Evolutionary conservation across 192 early-diverging fungal species (phyloP).

Genomic region (Linnemannia schmuckeri): DNA sequence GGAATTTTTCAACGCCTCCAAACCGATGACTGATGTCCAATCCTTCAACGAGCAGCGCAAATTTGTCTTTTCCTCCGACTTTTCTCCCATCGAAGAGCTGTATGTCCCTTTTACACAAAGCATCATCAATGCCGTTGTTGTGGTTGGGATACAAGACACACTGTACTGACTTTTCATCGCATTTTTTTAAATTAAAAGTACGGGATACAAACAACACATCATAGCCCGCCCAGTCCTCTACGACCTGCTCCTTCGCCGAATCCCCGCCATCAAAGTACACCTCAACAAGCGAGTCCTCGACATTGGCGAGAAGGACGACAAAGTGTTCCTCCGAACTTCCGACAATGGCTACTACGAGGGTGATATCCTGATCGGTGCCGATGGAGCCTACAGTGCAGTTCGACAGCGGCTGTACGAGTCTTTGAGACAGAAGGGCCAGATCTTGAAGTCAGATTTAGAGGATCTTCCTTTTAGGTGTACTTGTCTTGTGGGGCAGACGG

Average conservation of each 20-base stretch:
- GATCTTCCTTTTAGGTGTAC: background rate
- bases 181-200: background rate
- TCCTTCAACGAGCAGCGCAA: background rate
- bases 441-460: background rate
- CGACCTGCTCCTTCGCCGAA: background rate
- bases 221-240: conserved; percentile 21
- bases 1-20: conserved; percentile 4
- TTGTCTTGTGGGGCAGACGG: conserved; percentile 26
- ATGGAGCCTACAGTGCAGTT: conserved; percentile 40
- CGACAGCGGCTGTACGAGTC: conserved; percentile 22
- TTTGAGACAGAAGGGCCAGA: background rate
- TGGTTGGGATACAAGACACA: background rate
- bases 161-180: too few species aligned
- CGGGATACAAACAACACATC: conserved; percentile 2
- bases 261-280: conserved; percentile 13
- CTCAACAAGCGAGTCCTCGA: conserved; percentile 26
- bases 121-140: too few species aligned
- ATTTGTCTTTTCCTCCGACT: background rate
- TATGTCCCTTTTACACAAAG: background rate
- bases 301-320: conserved; percentile 18
- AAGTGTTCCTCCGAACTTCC: conserved; percentile 17
- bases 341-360: conserved; percentile 27
- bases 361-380: conserved; percentile 44
- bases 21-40: background rate
- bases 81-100: background rate